Evolutionary conservation across 177 flowering plant genomes (phyloP).

Genomic region (Vitis hybrid): DNA sequence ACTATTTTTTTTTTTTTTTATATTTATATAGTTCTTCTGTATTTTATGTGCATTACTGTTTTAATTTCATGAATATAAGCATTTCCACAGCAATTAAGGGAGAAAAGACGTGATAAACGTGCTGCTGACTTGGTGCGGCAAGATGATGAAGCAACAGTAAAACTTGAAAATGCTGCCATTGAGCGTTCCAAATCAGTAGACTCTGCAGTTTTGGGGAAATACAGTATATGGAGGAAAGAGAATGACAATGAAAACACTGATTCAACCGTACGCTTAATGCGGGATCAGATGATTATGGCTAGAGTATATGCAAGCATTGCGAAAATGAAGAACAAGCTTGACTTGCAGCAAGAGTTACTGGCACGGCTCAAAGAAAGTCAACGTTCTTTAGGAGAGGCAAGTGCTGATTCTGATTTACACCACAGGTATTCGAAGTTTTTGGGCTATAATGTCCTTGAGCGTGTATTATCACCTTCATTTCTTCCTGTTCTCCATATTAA

Average conservation of each 20-base stretch:
- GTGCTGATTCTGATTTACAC: conserved; percentile 77
- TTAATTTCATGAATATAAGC: conserved; percentile 1
- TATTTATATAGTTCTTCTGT: not conserved
- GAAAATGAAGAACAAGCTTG: conserved; percentile 69
- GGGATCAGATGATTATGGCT: conserved; percentile 95
- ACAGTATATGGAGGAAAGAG: conserved; percentile 92
- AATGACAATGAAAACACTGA: conserved; percentile 90
- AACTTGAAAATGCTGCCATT: conserved; percentile 94
- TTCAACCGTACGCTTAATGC: conserved; percentile 77
- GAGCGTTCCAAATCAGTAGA: conserved; percentile 94
- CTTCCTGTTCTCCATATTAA: conserved; percentile 1
- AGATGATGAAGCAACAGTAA: conserved; percentile 69
- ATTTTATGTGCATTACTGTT: not conserved
- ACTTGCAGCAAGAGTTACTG: conserved; percentile 59
- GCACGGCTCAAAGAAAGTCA: conserved; percentile 82
- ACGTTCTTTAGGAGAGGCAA: conserved; percentile 81
- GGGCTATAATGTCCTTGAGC: not conserved
- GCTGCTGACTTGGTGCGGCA: conserved; percentile 64
- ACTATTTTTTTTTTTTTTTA: not conserved
- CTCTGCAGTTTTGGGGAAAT: conserved; percentile 88
- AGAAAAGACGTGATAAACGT: conserved; percentile 71
- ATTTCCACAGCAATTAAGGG: conserved; percentile 68
- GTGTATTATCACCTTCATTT: conserved; percentile 2
- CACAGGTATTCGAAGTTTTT: conserved; percentile 46
- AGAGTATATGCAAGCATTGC: conserved; percentile 86